Percentiles rank a stretch among this genome's conserved stretches.
Evolutionary conservation across 1,284 basidiomycete genomes (phyloP).

Genomic region (Schizopora paradoxa): DNA sequence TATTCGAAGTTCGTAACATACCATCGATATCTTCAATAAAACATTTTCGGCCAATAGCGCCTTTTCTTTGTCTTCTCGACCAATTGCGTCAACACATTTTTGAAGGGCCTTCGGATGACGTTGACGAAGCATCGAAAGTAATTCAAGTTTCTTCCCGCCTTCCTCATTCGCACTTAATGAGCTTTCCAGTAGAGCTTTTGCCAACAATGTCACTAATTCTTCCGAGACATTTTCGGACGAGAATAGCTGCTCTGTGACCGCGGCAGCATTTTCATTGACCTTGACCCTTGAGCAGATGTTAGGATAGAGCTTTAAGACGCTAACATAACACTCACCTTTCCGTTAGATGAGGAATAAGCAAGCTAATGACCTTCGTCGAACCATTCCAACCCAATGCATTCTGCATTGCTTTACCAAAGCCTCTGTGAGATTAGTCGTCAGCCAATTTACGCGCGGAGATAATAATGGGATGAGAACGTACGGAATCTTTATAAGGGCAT

Average conservation of each 20-base stretch:
- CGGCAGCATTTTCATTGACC: neutral
- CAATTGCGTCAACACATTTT: slow-evolving; percentile 33
- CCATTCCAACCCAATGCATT: too few relatives aligned
- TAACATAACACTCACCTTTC: too few relatives aligned
- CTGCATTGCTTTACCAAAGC: too few relatives aligned
- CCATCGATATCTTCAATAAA: slow-evolving; percentile 50
- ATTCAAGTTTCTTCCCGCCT: neutral
- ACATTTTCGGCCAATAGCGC: slow-evolving; percentile 45
- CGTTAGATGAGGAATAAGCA: too few relatives aligned
- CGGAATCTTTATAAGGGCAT: slow-evolving; percentile 39
- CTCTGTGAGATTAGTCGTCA: too few relatives aligned
- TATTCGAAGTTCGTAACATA: slow-evolving; percentile 25
- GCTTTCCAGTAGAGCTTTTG: slow-evolving; percentile 4
- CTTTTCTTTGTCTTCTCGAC: slow-evolving; percentile 34
- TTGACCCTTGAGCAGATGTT: too few relatives aligned
- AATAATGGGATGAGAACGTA: slow-evolving; percentile 23
- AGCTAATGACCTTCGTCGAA: too few relatives aligned
- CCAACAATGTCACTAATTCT: slow-evolving; percentile 2
- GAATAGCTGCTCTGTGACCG: slow-evolving; percentile 7
- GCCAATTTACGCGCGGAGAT: too few relatives aligned
- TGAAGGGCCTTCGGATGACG: slow-evolving; percentile 48
- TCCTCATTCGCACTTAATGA: too few relatives aligned
- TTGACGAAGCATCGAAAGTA: slow-evolving; percentile 44
- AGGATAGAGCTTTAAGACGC: too few relatives aligned
- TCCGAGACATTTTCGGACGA: neutral